Conservation (phyloP, 805 yeast species). For the Sugiyamaella boreocaroliniensis region DNA sequence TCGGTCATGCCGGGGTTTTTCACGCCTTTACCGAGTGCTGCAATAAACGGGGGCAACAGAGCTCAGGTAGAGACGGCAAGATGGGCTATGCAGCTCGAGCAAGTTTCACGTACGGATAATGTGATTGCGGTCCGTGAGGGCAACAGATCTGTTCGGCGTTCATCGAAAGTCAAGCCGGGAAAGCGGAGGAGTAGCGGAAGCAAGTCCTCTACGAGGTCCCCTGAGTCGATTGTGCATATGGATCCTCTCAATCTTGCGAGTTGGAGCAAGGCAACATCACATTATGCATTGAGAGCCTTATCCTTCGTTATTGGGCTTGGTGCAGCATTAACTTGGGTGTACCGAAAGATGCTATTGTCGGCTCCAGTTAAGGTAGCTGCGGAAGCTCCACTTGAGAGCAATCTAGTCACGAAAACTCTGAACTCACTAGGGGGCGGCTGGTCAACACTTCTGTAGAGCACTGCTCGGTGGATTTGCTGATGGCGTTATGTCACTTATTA, state of each 20-base stretch:
- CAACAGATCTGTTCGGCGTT: background rate
- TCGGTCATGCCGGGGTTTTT: background rate
- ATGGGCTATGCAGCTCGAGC: constrained; percentile 24
- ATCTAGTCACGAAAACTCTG: constrained; percentile 2
- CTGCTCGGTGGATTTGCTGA: background rate
- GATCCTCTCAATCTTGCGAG: constrained; percentile 19
- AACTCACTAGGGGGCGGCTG: constrained; percentile 19
- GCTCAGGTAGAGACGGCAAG: constrained; percentile 21
- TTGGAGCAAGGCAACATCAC: background rate
- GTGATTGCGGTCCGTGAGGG: constrained; percentile 3
- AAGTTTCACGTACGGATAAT: constrained; percentile 18
- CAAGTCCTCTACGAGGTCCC: background rate
- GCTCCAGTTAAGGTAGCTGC: background rate
- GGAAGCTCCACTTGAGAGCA: background rate
- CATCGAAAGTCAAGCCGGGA: background rate
- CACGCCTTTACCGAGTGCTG: constrained; percentile 2
- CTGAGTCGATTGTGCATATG: constrained; percentile 15
- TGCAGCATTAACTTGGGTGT: background rate
- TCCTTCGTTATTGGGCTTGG: constrained; percentile 11
- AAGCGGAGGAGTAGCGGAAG: background rate
- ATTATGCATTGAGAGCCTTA: constrained; percentile 8
- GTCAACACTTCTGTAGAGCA: constrained; percentile 8
- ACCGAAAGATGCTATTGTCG: background rate
- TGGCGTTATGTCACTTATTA: background rate
- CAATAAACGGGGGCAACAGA: background rate